Conservation (phyloP, 1,139 yeast species). For the Pichia cactophila region DNA sequence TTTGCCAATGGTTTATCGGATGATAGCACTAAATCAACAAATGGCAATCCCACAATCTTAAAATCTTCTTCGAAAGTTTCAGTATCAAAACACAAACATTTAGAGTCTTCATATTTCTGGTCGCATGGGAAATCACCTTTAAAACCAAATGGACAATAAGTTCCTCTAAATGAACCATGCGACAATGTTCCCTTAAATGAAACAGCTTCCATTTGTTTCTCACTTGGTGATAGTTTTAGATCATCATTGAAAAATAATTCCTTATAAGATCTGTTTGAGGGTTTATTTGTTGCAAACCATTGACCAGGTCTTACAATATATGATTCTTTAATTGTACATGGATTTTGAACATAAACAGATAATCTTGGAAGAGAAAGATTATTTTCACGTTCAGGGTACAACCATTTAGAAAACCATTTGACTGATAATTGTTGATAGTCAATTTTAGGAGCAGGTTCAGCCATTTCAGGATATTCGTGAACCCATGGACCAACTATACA, state of each 20-base stretch:
- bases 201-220: constrained; percentile 4
- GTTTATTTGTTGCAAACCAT: constrained; percentile 29
- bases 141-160: constrained; percentile 38
- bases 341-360: constrained; percentile 37
- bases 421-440: constrained; percentile 35
- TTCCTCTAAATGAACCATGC: constrained; percentile 36
- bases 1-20: constrained; percentile 32
- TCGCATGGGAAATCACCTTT: constrained; percentile 39
- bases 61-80: constrained; percentile 20
- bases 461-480: constrained; percentile 39
- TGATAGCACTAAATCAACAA: constrained; percentile 26
- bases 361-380: constrained; percentile 27
- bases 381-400: constrained; percentile 23
- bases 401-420: constrained; percentile 33
- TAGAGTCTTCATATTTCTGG: constrained; percentile 34
- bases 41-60: constrained; percentile 33
- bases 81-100: constrained; percentile 31
- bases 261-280: constrained; percentile 8
- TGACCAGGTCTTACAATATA: constrained; percentile 31
- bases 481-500: constrained; percentile 39
- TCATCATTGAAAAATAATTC: constrained; percentile 12
- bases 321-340: constrained; percentile 29
- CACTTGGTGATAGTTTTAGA: constrained; percentile 5
- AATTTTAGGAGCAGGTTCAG: constrained; percentile 35
- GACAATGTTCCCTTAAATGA: constrained; percentile 30